Conservation (phyloP, 2,329 filamentous ascomycete species). For the Camillea tinctor region DNA sequence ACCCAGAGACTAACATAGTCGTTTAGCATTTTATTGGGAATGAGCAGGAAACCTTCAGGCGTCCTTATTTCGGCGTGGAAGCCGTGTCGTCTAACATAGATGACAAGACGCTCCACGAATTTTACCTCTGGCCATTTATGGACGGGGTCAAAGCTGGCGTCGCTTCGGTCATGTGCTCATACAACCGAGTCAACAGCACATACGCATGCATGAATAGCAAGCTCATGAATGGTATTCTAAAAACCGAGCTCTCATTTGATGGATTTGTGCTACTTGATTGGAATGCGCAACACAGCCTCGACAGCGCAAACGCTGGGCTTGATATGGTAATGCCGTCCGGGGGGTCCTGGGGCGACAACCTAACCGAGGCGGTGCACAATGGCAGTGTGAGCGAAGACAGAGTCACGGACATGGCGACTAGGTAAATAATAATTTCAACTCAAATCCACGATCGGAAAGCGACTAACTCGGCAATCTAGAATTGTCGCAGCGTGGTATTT, state of each 20-base stretch:
- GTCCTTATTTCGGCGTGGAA: constrained; percentile 44
- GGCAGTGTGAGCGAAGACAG: constrained; percentile 70
- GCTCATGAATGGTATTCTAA: constrained; percentile 67
- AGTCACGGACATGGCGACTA: constrained; percentile 75
- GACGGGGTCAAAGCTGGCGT: constrained; percentile 58
- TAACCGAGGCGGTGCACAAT: constrained; percentile 74
- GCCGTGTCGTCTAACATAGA: constrained; percentile 62
- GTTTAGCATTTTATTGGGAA: constrained; percentile 57
- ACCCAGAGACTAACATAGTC: constrained; percentile 20
- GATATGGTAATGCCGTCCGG: constrained; percentile 71
- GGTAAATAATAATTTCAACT: constrained; percentile 50
- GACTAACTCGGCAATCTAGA: constrained; percentile 47
- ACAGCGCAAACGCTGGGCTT: constrained; percentile 54
- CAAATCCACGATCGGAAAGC: constrained; percentile 33
- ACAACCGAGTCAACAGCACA: constrained; percentile 69
- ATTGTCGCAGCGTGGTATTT: constrained; percentile 63
- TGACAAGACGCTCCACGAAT: constrained; percentile 63
- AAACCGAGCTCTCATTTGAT: constrained; percentile 61
- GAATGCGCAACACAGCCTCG: constrained; percentile 62
- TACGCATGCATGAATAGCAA: constrained; percentile 74
- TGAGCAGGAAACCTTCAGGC: constrained; percentile 57
- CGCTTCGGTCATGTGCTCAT: constrained; percentile 64
- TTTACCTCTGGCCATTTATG: constrained; percentile 66
- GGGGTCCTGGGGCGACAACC: constrained; percentile 61
- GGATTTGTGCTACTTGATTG: constrained; percentile 71